These are phyloP conservation scores for Phylloporus sp. DNA, from an alignment of 768 basidiomycete species.

Conservation along the genomic window DNA sequence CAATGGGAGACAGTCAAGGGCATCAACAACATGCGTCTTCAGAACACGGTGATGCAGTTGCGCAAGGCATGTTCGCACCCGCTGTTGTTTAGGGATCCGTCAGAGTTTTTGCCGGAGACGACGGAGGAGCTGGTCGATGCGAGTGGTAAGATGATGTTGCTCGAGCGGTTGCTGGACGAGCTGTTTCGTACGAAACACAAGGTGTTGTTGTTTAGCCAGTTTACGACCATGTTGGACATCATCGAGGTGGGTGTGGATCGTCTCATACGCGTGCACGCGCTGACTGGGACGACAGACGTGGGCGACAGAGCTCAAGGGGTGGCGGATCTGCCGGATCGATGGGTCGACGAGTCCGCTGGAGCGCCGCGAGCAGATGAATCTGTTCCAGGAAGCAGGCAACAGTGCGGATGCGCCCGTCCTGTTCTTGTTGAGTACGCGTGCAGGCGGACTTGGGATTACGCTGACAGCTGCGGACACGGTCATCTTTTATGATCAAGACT, in stretches of 20 bases:
- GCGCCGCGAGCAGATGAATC: constrained; percentile 78
- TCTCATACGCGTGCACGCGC: background rate
- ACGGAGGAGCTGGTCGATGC: constrained; percentile 78
- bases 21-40: constrained; percentile 88
- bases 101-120: constrained; percentile 40
- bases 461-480: constrained; percentile 61
- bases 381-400: constrained; percentile 73
- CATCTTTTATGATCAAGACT: constrained; percentile 22
- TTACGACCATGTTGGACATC: constrained; percentile 94
- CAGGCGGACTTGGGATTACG: constrained; percentile 95
- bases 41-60: constrained; percentile 95
- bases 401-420: constrained; percentile 58
- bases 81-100: constrained; percentile 62
- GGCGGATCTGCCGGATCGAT: constrained; percentile 88
- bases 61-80: constrained; percentile 96
- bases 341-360: constrained; percentile 77
- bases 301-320: constrained; percentile 79
- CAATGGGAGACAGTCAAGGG: constrained; percentile 55
- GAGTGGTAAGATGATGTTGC: constrained; percentile 96
- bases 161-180: constrained; percentile 81
- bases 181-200: constrained; percentile 79
- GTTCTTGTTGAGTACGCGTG: constrained; percentile 89
- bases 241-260: constrained; percentile 58
- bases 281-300: constrained; percentile 48
- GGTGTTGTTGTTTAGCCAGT: constrained; percentile 86